Conservation (phyloP, 352 stramenopile genomes). For the Phytophthora kernoviae region DNA sequence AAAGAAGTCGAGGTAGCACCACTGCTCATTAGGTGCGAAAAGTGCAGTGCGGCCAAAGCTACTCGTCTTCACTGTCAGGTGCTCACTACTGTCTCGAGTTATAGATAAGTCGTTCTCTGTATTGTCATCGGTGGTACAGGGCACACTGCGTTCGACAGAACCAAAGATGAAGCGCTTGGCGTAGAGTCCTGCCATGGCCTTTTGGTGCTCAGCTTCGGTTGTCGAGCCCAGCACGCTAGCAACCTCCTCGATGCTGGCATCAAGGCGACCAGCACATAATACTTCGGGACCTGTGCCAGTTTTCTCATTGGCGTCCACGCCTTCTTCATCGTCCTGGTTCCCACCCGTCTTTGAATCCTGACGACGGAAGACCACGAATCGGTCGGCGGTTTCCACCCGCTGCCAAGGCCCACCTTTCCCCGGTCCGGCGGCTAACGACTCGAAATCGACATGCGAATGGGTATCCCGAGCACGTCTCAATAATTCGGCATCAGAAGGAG, state of each 20-base stretch:
- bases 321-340: background rate
- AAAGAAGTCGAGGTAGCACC: slow-evolving; percentile 37
- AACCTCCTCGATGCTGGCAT: slow-evolving; percentile 30
- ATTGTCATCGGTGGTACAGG: background rate
- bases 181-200: slow-evolving; percentile 32
- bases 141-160: slow-evolving; percentile 17
- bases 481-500: slow-evolving; percentile 11
- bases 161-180: slow-evolving; percentile 30
- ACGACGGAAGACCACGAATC: slow-evolving; percentile 19
- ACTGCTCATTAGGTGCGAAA: slow-evolving; percentile 35
- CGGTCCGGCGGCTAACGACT: slow-evolving; percentile 10
- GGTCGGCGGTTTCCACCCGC: slow-evolving; percentile 16
- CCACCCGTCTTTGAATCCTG: background rate
- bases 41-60: slow-evolving; percentile 26
- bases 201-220: slow-evolving; percentile 30
- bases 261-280: slow-evolving; percentile 26
- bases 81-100: background rate
- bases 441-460: slow-evolving; percentile 13
- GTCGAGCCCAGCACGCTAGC: slow-evolving; percentile 14
- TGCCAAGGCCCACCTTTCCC: slow-evolving; percentile 20
- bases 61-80: slow-evolving; percentile 31
- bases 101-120: background rate
- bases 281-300: slow-evolving; percentile 11
- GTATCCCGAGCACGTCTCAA: slow-evolving; percentile 13
- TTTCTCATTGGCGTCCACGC: background rate